Evolutionary conservation across 2,329 filamentous ascomycete genomes (phyloP).

Genomic region (Bipolaris zeicola): DNA sequence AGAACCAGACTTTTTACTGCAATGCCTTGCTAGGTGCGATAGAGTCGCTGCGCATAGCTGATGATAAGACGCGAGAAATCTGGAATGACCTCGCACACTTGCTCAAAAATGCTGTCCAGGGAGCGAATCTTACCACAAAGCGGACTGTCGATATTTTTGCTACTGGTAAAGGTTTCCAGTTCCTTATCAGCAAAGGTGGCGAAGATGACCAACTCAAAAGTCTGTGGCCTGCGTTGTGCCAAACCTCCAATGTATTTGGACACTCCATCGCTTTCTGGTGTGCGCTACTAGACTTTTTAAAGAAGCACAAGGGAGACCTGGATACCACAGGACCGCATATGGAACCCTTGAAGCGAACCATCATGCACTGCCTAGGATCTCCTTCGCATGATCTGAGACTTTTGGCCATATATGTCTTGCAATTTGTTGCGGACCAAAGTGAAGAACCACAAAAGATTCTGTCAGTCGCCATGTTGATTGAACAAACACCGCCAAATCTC

Average conservation of each 20-base stretch:
- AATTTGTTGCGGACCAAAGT: conserved; percentile 58
- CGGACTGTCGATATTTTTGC: conserved; percentile 61
- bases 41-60: conserved; percentile 26
- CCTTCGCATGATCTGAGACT: conserved; percentile 77
- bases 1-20: conserved; percentile 30
- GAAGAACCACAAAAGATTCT: conserved; percentile 60
- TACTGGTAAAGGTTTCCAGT: conserved; percentile 73
- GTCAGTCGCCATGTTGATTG: conserved; percentile 74
- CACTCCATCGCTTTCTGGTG: conserved; percentile 52
- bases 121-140: not conserved
- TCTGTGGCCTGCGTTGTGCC: conserved; percentile 69
- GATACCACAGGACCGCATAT: conserved; percentile 61
- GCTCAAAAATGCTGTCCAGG: conserved; percentile 25
- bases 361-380: conserved; percentile 75
- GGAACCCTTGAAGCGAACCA: conserved; percentile 65
- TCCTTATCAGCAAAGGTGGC: conserved; percentile 67
- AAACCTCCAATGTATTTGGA: conserved; percentile 69
- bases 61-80: conserved; percentile 28
- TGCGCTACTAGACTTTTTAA: conserved; percentile 61
- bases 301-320: conserved; percentile 62
- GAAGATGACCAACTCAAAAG: conserved; percentile 56
- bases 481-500: conserved; percentile 77
- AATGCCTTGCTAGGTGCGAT: conserved; percentile 40
- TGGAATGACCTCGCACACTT: conserved; percentile 28
- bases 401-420: conserved; percentile 73